Evolutionary conservation across 768 basidiomycete genomes (phyloP).

Genomic region (Termitomyces sp.): DNA sequence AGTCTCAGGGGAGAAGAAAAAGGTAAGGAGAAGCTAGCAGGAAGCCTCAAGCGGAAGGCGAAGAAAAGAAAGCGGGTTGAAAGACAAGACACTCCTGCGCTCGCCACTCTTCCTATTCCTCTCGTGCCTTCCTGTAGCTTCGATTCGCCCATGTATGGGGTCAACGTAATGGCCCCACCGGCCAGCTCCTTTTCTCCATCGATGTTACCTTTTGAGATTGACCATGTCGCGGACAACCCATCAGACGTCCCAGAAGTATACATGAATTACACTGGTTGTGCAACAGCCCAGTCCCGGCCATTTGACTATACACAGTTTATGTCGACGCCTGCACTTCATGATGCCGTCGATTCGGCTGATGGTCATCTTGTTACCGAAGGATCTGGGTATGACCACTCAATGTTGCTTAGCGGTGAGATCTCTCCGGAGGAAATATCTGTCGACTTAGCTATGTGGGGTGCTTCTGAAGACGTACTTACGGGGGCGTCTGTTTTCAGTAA

Average conservation of each 20-base stretch:
- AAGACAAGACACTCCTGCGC: background rate
- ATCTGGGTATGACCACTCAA: background rate
- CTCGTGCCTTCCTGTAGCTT: background rate
- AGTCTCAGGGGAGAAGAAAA: background rate
- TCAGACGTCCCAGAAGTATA: background rate
- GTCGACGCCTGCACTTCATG: background rate
- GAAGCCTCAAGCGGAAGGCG: background rate
- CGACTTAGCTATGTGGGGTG: background rate
- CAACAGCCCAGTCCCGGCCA: background rate
- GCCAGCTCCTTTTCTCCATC: background rate
- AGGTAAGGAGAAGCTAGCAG: background rate
- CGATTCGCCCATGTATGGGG: background rate
- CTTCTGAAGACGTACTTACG: background rate
- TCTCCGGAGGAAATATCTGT: no score
- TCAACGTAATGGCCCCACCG: background rate
- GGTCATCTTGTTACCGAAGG: background rate
- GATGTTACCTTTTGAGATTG: background rate
- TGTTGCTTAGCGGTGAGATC: background rate
- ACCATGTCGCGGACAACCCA: background rate
- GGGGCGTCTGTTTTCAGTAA: background rate
- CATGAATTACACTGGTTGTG: no score
- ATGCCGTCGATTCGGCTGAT: background rate
- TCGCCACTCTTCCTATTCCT: background rate
- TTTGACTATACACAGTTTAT: no score
- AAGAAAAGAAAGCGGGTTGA: background rate